phyloP scores from a whole-genome alignment of 2,329 filamentous ascomycete species.

The Beauveria brongniartii region DNA sequence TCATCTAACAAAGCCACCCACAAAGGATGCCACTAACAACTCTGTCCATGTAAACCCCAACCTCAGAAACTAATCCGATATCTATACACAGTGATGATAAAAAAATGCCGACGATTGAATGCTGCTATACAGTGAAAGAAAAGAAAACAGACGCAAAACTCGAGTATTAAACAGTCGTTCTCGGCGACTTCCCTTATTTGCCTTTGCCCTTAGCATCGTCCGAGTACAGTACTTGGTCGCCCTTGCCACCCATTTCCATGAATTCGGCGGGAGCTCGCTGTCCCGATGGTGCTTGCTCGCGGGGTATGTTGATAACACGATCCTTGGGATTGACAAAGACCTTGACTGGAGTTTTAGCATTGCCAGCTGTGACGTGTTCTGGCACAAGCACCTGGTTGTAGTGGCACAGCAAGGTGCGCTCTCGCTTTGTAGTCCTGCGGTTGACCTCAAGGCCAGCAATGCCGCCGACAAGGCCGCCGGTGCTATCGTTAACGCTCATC shows the following conservation, averaged over 20 bases:
- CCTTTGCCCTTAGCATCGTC: constrained; percentile 40
- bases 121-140: not conserved
- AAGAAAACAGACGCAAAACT: not conserved
- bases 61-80: constrained; percentile 1
- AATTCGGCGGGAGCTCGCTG: constrained; percentile 67
- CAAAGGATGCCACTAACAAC: not conserved
- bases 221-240: constrained; percentile 70
- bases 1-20: not conserved
- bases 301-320: constrained; percentile 28
- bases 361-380: constrained; percentile 45
- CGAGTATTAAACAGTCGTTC: not conserved
- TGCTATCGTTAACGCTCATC: constrained; percentile 69
- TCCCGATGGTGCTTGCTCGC: constrained; percentile 60
- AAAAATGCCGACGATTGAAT: not conserved
- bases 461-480: constrained; percentile 83
- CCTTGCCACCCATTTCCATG: constrained; percentile 75
- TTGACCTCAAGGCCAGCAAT: constrained; percentile 76
- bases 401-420: constrained; percentile 76
- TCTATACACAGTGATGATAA: constrained; percentile 5
- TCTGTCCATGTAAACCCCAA: not conserved
- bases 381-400: constrained; percentile 64
- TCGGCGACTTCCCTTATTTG: constrained; percentile 8
- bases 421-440: constrained; percentile 68
- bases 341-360: constrained; percentile 56
- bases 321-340: constrained; percentile 64